phyloP scores from a whole-genome alignment of 352 stramenopile species.

The Thalassiosira sp. region DNA sequence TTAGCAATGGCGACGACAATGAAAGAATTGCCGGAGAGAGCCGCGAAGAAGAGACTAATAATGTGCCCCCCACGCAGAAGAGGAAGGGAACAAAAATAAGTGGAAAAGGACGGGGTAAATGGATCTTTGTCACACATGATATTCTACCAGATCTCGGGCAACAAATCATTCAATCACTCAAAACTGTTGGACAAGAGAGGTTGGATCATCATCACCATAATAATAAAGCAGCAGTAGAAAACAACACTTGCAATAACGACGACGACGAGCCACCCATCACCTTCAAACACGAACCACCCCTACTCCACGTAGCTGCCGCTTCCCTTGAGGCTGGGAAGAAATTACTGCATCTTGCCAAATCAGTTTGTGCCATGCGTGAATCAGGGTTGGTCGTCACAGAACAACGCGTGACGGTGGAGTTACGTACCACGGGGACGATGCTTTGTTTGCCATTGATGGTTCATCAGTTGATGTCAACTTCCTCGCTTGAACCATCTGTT shows the following conservation, averaged over 20 bases:
- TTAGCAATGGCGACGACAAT: conserved; percentile 3
- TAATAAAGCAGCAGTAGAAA: conserved; percentile 15
- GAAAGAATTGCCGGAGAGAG: conserved; percentile 6
- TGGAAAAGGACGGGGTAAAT: conserved; percentile 75
- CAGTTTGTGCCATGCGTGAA: conserved; percentile 75
- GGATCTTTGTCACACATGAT: conserved; percentile 75
- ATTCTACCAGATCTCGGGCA: conserved; percentile 39
- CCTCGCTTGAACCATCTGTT: not conserved
- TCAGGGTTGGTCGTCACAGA: conserved; percentile 73
- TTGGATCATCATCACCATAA: not conserved
- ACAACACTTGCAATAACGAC: conserved; percentile 3
- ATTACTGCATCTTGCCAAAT: conserved; percentile 66
- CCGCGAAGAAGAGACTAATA: not conserved
- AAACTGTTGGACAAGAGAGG: conserved; percentile 14
- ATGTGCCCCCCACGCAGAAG: conserved; percentile 2
- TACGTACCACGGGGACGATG: conserved; percentile 54
- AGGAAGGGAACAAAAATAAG: conserved; percentile 44
- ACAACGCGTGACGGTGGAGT: conserved; percentile 71
- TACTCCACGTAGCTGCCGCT: conserved; percentile 75
- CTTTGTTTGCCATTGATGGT: conserved; percentile 64
- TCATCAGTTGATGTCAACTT: not conserved
- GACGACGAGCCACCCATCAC: conserved; percentile 34
- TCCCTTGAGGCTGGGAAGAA: conserved; percentile 54
- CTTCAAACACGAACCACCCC: conserved; percentile 76
- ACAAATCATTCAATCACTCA: conserved; percentile 35